Conservation (phyloP, 768 basidiomycete species). For the Calocybe cyanea region DNA sequence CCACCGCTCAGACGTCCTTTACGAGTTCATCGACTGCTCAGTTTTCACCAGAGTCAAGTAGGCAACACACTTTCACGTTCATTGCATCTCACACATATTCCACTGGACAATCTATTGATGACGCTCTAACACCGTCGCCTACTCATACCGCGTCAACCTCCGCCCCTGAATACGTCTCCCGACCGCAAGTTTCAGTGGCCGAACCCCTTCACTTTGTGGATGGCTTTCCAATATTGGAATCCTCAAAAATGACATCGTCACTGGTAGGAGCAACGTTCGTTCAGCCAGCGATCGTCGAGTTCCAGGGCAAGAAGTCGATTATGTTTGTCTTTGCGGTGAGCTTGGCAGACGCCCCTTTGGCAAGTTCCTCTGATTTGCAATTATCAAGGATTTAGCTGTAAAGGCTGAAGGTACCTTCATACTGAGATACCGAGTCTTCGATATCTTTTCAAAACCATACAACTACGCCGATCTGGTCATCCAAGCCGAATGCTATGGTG, state of each 20-base stretch:
- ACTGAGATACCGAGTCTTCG: slow-evolving; percentile 63
- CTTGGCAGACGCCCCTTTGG: slow-evolving; percentile 10
- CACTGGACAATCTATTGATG: neutral
- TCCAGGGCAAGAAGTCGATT: slow-evolving; percentile 50
- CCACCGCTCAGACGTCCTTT: slow-evolving; percentile 16
- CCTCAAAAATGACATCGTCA: slow-evolving; percentile 45
- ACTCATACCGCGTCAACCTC: slow-evolving; percentile 3
- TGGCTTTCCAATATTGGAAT: slow-evolving; percentile 41
- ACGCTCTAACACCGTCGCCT: slow-evolving; percentile 6
- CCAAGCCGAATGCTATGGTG: slow-evolving; percentile 64
- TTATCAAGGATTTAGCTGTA: slow-evolving; percentile 64
- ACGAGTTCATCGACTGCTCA: slow-evolving; percentile 7
- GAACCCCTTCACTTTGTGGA: slow-evolving; percentile 42
- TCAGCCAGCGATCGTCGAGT: slow-evolving; percentile 51
- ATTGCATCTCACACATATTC: slow-evolving; percentile 9
- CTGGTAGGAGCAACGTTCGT: slow-evolving; percentile 63
- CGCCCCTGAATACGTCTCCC: slow-evolving; percentile 1
- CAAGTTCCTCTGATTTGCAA: neutral
- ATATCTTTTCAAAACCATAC: slow-evolving; percentile 44
- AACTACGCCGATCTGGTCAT: slow-evolving; percentile 35
- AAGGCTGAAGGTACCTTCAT: slow-evolving; percentile 64
- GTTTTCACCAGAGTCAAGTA: neutral
- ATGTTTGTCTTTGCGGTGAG: slow-evolving; percentile 65
- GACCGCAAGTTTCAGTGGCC: slow-evolving; percentile 12
- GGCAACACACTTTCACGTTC: slow-evolving; percentile 8